Conservation (phyloP, 164 flowering plant species). For the Berberis thunbergii region DNA sequence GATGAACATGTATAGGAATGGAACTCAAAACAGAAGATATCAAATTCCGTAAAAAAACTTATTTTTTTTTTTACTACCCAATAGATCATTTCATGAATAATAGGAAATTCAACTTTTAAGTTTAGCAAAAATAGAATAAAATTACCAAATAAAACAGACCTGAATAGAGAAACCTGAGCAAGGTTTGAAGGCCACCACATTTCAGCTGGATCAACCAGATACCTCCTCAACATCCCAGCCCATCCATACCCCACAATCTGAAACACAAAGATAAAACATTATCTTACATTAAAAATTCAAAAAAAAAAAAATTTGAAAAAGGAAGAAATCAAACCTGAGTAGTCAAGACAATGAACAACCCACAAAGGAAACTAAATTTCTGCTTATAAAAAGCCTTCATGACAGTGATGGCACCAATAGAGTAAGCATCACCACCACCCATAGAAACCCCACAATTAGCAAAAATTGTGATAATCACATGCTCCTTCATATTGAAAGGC, state of each 20-base stretch:
- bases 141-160: slow-evolving; percentile 21
- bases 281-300: not conserved
- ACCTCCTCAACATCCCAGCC: slow-evolving; percentile 43
- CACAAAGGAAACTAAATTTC: slow-evolving; percentile 43
- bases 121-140: too few relatives aligned
- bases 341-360: slow-evolving; percentile 62
- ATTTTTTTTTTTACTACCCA: too few relatives aligned
- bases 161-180: slow-evolving; percentile 85
- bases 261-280: not conserved
- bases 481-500: slow-evolving; percentile 6
- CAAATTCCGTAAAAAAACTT: too few relatives aligned
- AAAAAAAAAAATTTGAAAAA: too few relatives aligned
- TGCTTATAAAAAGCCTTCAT: slow-evolving; percentile 23
- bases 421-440: slow-evolving; percentile 88
- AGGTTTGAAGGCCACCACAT: slow-evolving; percentile 98
- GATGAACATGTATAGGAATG: too few relatives aligned
- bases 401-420: slow-evolving; percentile 74
- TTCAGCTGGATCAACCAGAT: slow-evolving; percentile 71
- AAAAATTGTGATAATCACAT: too few relatives aligned
- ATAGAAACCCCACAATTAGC: slow-evolving; percentile 27
- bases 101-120: too few relatives aligned
- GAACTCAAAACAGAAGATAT: too few relatives aligned
- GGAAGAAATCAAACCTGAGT: slow-evolving; percentile 42
- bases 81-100: too few relatives aligned
- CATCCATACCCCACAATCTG: slow-evolving; percentile 40